Percentiles rank a stretch among this genome's conserved stretches.
phyloP scores from a whole-genome alignment of 1,284 basidiomycete genomes.

The Pseudozyma hubeiensis region DNA sequence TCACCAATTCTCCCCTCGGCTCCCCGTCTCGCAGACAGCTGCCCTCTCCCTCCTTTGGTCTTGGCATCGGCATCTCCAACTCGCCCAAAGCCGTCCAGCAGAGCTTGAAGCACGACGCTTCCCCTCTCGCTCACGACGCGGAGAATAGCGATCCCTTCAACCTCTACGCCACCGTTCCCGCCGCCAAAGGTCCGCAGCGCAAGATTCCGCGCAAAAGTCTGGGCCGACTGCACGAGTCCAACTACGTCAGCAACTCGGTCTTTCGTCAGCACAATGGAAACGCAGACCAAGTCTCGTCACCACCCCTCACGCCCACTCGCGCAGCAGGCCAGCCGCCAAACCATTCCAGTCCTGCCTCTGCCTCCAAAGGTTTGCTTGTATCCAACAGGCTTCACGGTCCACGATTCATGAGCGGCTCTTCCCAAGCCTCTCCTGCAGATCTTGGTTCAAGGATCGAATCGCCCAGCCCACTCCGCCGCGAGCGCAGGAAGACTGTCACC shows the following conservation, averaged over 20 bases:
- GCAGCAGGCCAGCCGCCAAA: constrained; percentile 2
- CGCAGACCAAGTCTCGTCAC: constrained; percentile 44
- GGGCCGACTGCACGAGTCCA: constrained; percentile 46
- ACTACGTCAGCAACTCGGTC: constrained; percentile 62
- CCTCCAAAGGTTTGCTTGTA: constrained; percentile 78
- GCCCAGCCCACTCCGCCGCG: constrained; percentile 19
- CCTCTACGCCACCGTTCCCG: constrained; percentile 22
- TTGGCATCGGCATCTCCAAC: constrained; percentile 55
- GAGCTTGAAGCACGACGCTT: constrained; percentile 9
- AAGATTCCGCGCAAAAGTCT: constrained; percentile 55
- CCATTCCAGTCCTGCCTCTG: constrained; percentile 6
- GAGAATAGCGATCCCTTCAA: constrained; percentile 44
- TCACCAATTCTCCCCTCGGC: constrained; percentile 23
- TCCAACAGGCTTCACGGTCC: constrained; percentile 86
- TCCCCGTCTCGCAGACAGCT: constrained; percentile 18
- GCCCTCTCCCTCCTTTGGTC: constrained; percentile 44
- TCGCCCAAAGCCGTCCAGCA: constrained; percentile 18
- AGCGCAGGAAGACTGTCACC: constrained; percentile 76
- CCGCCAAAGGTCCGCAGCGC: constrained; percentile 13
- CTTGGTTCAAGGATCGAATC: background rate
- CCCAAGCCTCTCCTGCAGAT: constrained; percentile 9
- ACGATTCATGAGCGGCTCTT: constrained; percentile 33
- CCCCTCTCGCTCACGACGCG: constrained; percentile 7
- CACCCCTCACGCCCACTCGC: constrained; percentile 11
- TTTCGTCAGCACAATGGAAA: constrained; percentile 75